These are phyloP conservation scores for Daldinia loculata DNA, from an alignment of 495 filamentous ascomycete species.

Conservation along the genomic window DNA sequence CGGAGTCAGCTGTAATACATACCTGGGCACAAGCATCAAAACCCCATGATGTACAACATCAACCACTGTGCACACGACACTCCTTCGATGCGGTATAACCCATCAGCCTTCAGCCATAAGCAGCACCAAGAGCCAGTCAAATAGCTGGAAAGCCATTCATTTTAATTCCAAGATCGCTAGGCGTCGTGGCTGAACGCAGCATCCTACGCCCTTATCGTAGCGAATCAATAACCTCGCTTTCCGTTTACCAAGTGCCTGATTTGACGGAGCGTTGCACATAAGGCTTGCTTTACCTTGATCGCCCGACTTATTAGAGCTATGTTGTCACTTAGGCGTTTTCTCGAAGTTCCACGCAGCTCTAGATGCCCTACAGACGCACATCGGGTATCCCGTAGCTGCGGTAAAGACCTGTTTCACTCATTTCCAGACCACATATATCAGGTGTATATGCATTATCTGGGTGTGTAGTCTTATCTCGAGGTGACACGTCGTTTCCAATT, in stretches of 20 bases:
- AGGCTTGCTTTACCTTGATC: not conserved
- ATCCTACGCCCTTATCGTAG: slow-evolving; percentile 11
- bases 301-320: not conserved
- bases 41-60: slow-evolving; percentile 10
- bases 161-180: slow-evolving; percentile 1
- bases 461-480: slow-evolving; percentile 11
- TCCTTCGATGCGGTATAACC: not conserved
- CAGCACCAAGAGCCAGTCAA: not conserved
- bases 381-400: not conserved
- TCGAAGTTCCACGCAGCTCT: slow-evolving; percentile 11
- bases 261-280: not conserved
- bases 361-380: slow-evolving; percentile 1
- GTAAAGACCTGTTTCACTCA: slow-evolving; percentile 2
- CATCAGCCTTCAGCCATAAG: not conserved
- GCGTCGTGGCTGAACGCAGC: slow-evolving; percentile 14
- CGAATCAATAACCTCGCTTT: slow-evolving; percentile 4
- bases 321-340: not conserved
- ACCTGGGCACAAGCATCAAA: not conserved
- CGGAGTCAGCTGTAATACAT: not conserved
- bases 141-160: not conserved
- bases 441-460: not conserved
- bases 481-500: slow-evolving; percentile 32
- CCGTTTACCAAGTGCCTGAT: not conserved
- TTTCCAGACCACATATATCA: not conserved
- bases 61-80: slow-evolving; percentile 12